Evolutionary conservation across 2,329 filamentous ascomycete species (phyloP).

Genomic region (Cladophialophora carrionii): DNA sequence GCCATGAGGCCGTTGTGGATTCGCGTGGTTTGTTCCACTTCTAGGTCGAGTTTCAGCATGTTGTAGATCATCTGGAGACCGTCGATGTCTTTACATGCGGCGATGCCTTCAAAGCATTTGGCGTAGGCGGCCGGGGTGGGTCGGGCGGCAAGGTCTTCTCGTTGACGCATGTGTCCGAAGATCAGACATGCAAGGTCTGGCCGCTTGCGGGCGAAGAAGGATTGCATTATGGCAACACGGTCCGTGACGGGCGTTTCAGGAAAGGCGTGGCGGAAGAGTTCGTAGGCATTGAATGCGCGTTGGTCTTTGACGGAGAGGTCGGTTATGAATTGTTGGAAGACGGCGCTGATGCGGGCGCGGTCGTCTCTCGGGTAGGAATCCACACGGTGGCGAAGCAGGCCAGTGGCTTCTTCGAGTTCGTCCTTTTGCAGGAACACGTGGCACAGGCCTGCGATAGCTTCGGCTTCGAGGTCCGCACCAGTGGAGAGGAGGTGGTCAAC

Average conservation of each 20-base stretch:
- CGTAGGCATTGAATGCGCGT: conserved; percentile 64
- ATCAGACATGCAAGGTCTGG: conserved; percentile 83
- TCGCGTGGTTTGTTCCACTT: conserved; percentile 73
- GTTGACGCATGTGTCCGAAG: conserved; percentile 92
- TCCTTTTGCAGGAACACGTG: conserved; percentile 73
- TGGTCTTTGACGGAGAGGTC: conserved; percentile 65
- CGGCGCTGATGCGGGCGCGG: conserved; percentile 66
- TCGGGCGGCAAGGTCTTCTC: conserved; percentile 63
- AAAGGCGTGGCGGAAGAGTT: conserved; percentile 62
- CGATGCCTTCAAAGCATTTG: conserved; percentile 74
- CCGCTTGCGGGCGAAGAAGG: conserved; percentile 76
- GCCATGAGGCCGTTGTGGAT: conserved; percentile 86
- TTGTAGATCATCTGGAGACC: conserved; percentile 80
- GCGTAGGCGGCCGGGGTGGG: conserved; percentile 77
- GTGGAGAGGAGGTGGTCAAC: conserved; percentile 73
- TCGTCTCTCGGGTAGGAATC: conserved; percentile 71
- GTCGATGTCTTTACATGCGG: conserved; percentile 61
- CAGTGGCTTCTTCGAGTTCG: conserved; percentile 77
- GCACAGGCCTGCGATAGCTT: conserved; percentile 74
- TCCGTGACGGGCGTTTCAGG: conserved; percentile 65
- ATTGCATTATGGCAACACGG: conserved; percentile 74
- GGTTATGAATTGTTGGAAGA: conserved; percentile 69
- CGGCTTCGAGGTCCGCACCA: conserved; percentile 69
- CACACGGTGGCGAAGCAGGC: conserved; percentile 76
- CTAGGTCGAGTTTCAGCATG: conserved; percentile 90